Conservation (phyloP, 306 rosid species). For the Casuarina glauca region DNA sequence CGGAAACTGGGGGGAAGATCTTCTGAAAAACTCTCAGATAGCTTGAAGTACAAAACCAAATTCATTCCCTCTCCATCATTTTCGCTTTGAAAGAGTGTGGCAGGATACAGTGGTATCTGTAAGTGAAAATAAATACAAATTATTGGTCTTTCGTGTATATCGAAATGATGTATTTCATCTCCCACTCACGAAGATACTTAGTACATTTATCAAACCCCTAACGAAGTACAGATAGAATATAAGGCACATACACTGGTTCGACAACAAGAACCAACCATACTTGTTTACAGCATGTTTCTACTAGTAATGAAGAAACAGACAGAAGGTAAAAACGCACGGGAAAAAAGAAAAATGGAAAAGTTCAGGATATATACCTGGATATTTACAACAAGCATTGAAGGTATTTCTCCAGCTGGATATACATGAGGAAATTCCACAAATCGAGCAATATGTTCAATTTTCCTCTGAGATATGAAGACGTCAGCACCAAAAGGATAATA, state of each 20-base stretch:
- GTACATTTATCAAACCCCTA: neutral
- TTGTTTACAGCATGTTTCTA: constrained; percentile 12
- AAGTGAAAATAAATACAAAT: constrained; percentile 24
- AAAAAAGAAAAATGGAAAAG: neutral
- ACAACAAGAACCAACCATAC: neutral
- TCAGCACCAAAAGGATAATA: constrained; percentile 84
- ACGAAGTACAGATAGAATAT: neutral
- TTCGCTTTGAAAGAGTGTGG: constrained; percentile 79
- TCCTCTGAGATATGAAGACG: constrained; percentile 68
- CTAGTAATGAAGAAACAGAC: constrained; percentile 5
- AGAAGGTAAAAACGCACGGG: constrained; percentile 13
- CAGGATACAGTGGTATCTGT: constrained; percentile 92
- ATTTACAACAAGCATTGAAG: constrained; percentile 82
- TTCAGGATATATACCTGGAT: constrained; percentile 60
- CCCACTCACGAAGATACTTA: neutral
- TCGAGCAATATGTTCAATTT: constrained; percentile 93
- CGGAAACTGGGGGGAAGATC: constrained; percentile 75
- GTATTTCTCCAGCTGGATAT: constrained; percentile 61
- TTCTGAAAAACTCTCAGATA: constrained; percentile 71
- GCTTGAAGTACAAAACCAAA: constrained; percentile 79
- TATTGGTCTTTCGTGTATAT: neutral
- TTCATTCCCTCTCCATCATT: constrained; percentile 96
- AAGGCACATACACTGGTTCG: neutral
- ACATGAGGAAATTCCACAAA: constrained; percentile 81
- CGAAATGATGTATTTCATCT: neutral